Evolutionary conservation across 2,329 filamentous ascomycete genomes (phyloP).

Genomic region (Trichoderma atroviride): DNA sequence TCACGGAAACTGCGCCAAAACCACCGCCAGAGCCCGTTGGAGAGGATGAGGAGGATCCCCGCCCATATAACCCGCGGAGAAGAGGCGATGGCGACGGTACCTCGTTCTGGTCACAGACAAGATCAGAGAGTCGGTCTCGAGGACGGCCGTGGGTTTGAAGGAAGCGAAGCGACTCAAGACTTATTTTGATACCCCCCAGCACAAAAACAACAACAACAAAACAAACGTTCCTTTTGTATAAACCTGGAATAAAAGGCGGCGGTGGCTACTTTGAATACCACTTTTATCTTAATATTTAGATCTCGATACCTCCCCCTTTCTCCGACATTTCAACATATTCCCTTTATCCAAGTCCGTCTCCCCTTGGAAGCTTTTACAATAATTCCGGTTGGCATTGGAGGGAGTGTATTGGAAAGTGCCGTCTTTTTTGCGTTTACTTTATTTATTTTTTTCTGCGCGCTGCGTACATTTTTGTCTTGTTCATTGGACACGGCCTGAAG

Average conservation of each 20-base stretch:
- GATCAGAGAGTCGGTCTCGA: constrained; percentile 16
- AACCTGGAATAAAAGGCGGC: background rate
- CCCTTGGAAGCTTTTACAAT: background rate
- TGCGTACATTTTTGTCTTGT: constrained; percentile 1
- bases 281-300: constrained; percentile 20
- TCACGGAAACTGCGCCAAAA: background rate
- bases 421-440: background rate
- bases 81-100: constrained; percentile 24
- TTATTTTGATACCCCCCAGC: constrained; percentile 14
- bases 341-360: too few relatives aligned
- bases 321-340: background rate
- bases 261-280: background rate
- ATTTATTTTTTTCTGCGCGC: background rate
- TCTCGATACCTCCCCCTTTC: background rate
- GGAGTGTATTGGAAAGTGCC: constrained; percentile 1
- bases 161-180: background rate
- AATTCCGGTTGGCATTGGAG: background rate
- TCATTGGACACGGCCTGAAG: background rate
- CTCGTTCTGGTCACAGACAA: constrained; percentile 25
- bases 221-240: constrained; percentile 12
- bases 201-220: background rate
- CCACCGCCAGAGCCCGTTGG: background rate
- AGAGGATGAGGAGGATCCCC: background rate
- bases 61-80: constrained; percentile 22
- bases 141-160: constrained; percentile 20